phyloP scores from a whole-genome alignment of 345 rosid genomes.

The Citropsis articulata region DNA sequence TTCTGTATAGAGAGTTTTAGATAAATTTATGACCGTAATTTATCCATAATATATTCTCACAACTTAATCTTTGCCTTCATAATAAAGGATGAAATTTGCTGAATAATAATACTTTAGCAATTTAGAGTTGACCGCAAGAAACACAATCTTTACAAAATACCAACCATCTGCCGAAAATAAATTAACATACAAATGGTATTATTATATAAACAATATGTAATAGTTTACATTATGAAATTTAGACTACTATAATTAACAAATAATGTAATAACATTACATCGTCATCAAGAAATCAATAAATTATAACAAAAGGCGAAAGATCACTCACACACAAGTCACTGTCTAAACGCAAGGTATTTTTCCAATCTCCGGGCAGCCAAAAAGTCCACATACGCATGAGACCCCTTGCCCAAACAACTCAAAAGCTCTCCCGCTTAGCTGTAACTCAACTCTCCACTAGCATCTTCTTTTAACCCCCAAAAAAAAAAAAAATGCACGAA shows the following conservation, averaged over 20 bases:
- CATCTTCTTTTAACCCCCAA: not conserved
- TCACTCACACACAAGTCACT: constrained; percentile 24
- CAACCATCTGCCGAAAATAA: not conserved
- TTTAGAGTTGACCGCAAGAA: not conserved
- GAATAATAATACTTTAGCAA: not conserved
- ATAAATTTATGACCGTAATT: too few species aligned
- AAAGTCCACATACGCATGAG: constrained; percentile 13
- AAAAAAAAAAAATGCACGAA: not conserved
- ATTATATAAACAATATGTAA: too few species aligned
- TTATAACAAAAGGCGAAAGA: not conserved
- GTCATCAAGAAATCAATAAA: constrained; percentile 15
- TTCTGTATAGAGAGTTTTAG: too few species aligned
- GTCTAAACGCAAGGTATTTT: constrained; percentile 24
- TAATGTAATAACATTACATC: not conserved
- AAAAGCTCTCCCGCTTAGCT: constrained; percentile 51
- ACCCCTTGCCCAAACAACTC: constrained; percentile 16
- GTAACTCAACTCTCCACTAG: constrained; percentile 28
- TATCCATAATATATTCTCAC: not conserved
- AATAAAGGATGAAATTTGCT: not conserved
- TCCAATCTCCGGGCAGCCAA: constrained; percentile 20
- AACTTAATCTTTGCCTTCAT: not conserved
- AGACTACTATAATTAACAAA: not conserved
- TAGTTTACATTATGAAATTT: constrained; percentile 5
- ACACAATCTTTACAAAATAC: not conserved
- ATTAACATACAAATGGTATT: not conserved